Percentiles rank a stretch among this genome's conserved stretches.
These are phyloP conservation scores for Venturia carpophila DNA, from an alignment of 2,329 filamentous ascomycete species.

Conservation along the genomic window DNA sequence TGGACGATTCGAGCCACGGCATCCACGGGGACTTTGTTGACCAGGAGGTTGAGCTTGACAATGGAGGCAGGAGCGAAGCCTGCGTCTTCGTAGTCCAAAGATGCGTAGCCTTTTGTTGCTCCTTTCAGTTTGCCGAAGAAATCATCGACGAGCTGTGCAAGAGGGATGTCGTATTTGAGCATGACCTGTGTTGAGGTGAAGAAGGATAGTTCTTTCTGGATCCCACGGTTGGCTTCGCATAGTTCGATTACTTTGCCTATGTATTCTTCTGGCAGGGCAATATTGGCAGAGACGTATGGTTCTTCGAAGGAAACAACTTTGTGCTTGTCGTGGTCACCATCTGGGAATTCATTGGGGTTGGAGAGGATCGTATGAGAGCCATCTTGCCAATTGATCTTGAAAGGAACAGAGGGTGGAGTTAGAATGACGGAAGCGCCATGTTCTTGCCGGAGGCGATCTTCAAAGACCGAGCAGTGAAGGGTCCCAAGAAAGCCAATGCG, in stretches of 20 bases:
- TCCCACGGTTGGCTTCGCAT: conserved; percentile 81
- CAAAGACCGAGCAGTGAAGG: conserved; percentile 96
- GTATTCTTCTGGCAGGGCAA: conserved; percentile 90
- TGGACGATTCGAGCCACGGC: conserved; percentile 90
- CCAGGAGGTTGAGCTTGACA: conserved; percentile 82
- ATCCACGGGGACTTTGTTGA: conserved; percentile 90
- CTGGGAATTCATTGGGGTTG: conserved; percentile 83
- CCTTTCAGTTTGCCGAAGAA: conserved; percentile 96
- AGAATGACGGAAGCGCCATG: conserved; percentile 94
- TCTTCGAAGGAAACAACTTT: conserved; percentile 58
- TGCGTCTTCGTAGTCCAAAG: conserved; percentile 92
- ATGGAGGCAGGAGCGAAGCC: conserved; percentile 75
- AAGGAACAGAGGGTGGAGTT: conserved; percentile 89
- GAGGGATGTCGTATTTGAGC: conserved; percentile 80
- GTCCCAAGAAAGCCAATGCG: conserved; percentile 92
- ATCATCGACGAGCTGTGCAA: conserved; percentile 88
- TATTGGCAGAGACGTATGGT: conserved; percentile 71
- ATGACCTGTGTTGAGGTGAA: conserved; percentile 92
- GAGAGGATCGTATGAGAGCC: conserved; percentile 72
- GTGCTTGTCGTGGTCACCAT: conserved; percentile 51
- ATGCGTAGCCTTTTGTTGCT: conserved; percentile 88
- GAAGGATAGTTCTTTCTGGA: conserved; percentile 81
- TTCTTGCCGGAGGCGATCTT: conserved; percentile 88
- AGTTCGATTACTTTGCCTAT: conserved; percentile 91
- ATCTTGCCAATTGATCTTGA: conserved; percentile 71